A percentile compares a stretch with the other conserved stretches of the same genome.
Conservation (phyloP, 1,284 basidiomycete genomes). For the Cutaneotrichosporon arboriforme region DNA sequence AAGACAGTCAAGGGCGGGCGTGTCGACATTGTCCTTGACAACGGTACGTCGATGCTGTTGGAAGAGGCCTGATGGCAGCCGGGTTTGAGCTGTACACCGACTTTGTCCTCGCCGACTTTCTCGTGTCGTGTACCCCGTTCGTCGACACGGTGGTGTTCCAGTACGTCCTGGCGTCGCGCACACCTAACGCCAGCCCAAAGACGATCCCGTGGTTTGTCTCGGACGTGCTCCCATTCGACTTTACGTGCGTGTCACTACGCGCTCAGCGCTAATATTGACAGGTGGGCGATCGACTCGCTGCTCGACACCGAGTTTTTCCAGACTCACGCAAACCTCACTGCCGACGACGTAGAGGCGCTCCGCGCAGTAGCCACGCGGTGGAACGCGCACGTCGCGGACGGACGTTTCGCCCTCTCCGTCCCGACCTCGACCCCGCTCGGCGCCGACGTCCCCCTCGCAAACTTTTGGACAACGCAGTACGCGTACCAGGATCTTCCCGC, state of each 20-base stretch:
- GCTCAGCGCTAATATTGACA: too few species aligned
- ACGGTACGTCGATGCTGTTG: constrained; percentile 58
- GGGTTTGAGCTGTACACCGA: constrained; percentile 96
- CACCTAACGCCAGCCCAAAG: constrained; percentile 59
- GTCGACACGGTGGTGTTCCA: constrained; percentile 79
- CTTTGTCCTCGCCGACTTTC: constrained; percentile 87
- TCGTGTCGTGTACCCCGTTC: constrained; percentile 79
- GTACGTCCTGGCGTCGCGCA: constrained; percentile 51
- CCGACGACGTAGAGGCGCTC: constrained; percentile 47
- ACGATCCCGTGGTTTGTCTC: constrained; percentile 84
- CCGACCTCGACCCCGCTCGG: constrained; percentile 63
- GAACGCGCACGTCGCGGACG: constrained; percentile 63
- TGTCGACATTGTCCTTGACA: constrained; percentile 88
- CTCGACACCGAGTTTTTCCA: constrained; percentile 55
- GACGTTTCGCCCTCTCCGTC: constrained; percentile 69
- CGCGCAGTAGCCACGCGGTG: constrained; percentile 65
- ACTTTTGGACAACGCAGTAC: constrained; percentile 80
- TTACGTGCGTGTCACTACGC: too few species aligned
- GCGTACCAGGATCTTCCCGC: constrained; percentile 75
- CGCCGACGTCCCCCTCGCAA: constrained; percentile 43
- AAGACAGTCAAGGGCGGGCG: constrained; percentile 55
- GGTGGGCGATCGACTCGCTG: constrained; percentile 51
- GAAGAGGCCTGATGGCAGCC: too few species aligned
- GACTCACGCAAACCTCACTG: constrained; percentile 52
- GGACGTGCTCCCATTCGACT: constrained; percentile 78